These are phyloP conservation scores for Anaeromyces robustus DNA, from an alignment of 192 early-diverging fungal genomes.

Conservation along the genomic window DNA sequence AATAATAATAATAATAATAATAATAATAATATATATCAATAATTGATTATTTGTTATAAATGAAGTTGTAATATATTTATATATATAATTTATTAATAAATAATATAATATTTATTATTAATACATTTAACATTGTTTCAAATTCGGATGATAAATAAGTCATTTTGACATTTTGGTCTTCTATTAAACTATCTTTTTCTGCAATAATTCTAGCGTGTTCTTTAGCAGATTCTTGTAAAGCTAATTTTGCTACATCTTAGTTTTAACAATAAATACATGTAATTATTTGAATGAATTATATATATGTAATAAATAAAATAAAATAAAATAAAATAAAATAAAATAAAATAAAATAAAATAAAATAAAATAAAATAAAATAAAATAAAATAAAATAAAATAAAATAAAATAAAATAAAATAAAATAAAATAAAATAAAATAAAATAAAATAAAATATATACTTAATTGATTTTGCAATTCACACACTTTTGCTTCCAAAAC, in stretches of 20 bases:
- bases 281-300: neutral
- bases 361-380: neutral
- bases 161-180: conserved; percentile 48
- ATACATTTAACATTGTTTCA: conserved; percentile 41
- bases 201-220: conserved; percentile 16
- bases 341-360: neutral
- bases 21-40: neutral
- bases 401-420: neutral
- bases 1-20: no score
- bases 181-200: conserved; percentile 31
- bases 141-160: conserved; percentile 40
- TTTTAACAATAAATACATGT: neutral
- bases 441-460: conserved; percentile 3
- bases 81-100: neutral
- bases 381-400: neutral
- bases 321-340: neutral
- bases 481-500: conserved; percentile 28
- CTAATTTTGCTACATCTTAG: conserved; percentile 15
- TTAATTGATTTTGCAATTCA: conserved; percentile 29
- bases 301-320: neutral
- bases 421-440: neutral
- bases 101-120: neutral
- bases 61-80: no score
- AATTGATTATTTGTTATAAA: no score
- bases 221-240: conserved; percentile 24